Base-by-base conservation (phyloP, 257 asterid genomes). In the Rhazya stricta region DNA sequence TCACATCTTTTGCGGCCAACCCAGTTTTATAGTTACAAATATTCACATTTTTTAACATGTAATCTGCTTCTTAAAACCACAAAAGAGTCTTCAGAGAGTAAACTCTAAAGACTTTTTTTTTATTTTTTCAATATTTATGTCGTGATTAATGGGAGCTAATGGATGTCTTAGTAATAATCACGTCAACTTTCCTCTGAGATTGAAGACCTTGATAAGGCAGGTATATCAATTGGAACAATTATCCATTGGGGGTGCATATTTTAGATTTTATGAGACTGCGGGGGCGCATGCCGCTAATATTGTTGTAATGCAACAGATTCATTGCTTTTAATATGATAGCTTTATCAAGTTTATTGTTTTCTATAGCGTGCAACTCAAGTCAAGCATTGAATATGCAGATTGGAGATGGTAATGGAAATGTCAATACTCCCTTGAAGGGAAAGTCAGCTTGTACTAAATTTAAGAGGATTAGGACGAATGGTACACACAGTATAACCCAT, bases 371-470 rank as follows among this genome's bases (percentile, higher is more conserved):
- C n/a, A 25, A 74, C 78, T 83, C 71, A 32, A 12, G 1, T 60
- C 71, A 45, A 78, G 43, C 74, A 45, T 77, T 70, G 62, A 3
- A 36, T 34, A 36, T 85, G 88, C 89, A 91, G 97, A 86, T 76
- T 45, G 85, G 82, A 80, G 84, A 79, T 67, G 84, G 81, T 74
- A 58, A 69, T 69, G 63, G 27, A 32, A 82, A 65, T 13, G 77
- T 77, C 60, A 80, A 77, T 34, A 78, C 41, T 54, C 78, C 82
- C 29, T 63, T 65, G 62, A 90, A 92, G 74, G 97, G 99, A 74
- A 95, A 95, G 85, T 45, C 87, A 45, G 91, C 99, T 77, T 89
- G 94, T 83, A 95, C 99, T 3, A 91, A 91, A 84, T 95, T 95
- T 86, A 88, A 92, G 51, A 86, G 97, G 88, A 86, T 92, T 69